Evolutionary conservation across 2,329 filamentous ascomycete genomes (phyloP).

Genomic region (Epichloe aotearoae): DNA sequence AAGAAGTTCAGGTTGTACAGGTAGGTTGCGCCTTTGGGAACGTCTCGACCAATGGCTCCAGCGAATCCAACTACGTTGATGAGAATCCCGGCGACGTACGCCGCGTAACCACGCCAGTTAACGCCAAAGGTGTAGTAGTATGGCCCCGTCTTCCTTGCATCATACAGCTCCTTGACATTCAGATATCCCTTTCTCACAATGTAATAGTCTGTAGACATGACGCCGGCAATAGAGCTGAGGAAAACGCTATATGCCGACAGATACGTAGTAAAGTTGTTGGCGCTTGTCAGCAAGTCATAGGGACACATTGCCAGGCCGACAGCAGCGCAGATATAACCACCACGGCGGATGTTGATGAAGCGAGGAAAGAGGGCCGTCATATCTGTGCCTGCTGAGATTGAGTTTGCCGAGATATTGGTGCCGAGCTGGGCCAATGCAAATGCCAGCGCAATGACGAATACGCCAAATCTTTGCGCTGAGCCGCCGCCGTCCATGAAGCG

Average conservation of each 20-base stretch:
- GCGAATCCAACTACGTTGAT: constrained; percentile 90
- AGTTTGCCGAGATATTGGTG: constrained; percentile 81
- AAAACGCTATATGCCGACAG: constrained; percentile 88
- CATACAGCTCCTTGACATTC: constrained; percentile 67
- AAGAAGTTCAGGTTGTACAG: constrained; percentile 92
- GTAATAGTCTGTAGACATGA: constrained; percentile 84
- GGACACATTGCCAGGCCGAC: constrained; percentile 80
- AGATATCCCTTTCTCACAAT: constrained; percentile 70
- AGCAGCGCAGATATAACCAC: constrained; percentile 70
- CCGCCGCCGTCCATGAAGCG: constrained; percentile 56
- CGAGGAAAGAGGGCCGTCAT: constrained; percentile 69
- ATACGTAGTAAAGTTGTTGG: constrained; percentile 83
- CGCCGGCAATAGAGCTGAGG: constrained; percentile 84
- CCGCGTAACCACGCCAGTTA: constrained; percentile 71
- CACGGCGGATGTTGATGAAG: constrained; percentile 73
- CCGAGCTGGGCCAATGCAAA: constrained; percentile 72
- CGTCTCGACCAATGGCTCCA: constrained; percentile 57
- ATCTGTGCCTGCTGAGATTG: constrained; percentile 70
- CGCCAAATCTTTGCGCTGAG: constrained; percentile 56
- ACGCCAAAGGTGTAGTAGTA: constrained; percentile 67
- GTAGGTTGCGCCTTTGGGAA: constrained; percentile 69
- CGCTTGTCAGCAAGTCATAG: constrained; percentile 60
- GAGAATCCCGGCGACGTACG: constrained; percentile 71
- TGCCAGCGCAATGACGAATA: constrained; percentile 57
- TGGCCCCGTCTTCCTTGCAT: constrained; percentile 47